These are phyloP conservation scores for Pseudocercospora cruenta DNA, from an alignment of 2,329 filamentous ascomycete genomes.

Conservation along the genomic window DNA sequence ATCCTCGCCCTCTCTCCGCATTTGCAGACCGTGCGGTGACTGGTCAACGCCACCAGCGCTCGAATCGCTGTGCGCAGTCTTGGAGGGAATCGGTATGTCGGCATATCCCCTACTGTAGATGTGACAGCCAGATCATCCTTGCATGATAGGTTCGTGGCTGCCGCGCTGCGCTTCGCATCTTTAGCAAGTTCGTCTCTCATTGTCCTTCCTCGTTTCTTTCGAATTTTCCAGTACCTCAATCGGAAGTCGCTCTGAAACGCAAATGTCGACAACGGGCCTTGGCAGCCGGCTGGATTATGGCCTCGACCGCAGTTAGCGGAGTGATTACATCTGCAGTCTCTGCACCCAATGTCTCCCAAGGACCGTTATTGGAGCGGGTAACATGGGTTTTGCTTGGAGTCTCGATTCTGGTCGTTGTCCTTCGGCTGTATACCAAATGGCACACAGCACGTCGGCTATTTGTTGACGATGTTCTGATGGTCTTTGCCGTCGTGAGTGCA, in stretches of 20 bases:
- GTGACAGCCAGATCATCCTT: not conserved
- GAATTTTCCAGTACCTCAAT: not conserved
- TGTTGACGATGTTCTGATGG: constrained; percentile 35
- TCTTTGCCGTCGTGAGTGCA: constrained; percentile 26
- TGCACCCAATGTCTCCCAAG: constrained; percentile 19
- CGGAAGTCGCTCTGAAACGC: not conserved
- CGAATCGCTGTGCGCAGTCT: not conserved
- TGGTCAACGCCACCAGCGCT: not conserved
- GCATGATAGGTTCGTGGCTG: not conserved
- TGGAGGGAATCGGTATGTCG: not conserved
- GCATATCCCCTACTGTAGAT: not conserved
- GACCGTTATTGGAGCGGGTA: constrained; percentile 17
- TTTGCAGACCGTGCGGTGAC: not conserved
- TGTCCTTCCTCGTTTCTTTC: not conserved
- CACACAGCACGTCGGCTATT: constrained; percentile 31
- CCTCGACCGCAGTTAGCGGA: not conserved
- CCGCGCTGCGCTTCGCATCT: not conserved
- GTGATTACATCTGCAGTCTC: constrained; percentile 6
- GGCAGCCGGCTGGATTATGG: not conserved
- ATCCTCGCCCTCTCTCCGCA: not conserved
- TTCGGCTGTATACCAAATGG: constrained; percentile 31
- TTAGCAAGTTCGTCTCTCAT: not conserved
- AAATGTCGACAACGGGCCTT: not conserved
- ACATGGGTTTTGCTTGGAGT: constrained; percentile 33
- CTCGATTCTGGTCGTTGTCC: constrained; percentile 30